Evolutionary conservation across 169 alveolate species (phyloP), one percentile per base, ranked within the genome.

Genomic region (Eimeria praecox): DNA sequence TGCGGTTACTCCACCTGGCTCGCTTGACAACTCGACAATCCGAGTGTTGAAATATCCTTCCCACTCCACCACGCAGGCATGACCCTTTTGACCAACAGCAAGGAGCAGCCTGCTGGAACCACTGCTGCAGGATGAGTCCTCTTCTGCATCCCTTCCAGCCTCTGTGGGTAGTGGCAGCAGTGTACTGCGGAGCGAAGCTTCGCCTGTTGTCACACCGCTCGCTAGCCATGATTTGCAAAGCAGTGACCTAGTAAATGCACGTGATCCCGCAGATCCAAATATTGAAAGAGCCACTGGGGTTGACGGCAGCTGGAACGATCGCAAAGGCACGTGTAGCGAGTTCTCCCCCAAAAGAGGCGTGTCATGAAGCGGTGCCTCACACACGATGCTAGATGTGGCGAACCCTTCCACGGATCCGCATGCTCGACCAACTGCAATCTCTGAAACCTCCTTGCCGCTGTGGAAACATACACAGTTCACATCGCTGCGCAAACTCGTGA

Each of bases 1-100:
- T 52, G 40, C 77, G 4, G 4, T 35, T 18, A 9, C 46, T n/a
- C 10, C 46, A 24, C 30, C 90, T 46, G 71, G 6, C 33, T 56
- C 92, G 33, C 77, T 85, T 33, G 92, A 18, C 62, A 33, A 9
- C 78, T 85, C 92, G 38, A 59, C 16, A 56, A 85, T 49, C 38
- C 92, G 92, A 44, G 56, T 42, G 78, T 22, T 54, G 56, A 80
- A 92, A 16, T 20, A 46, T 24, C 88, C 96, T 18, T 92, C 93
- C 96, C 96, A 92, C 22, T 92, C 87, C 87, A 92, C 93, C 2
- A 92, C 92, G 86, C 92, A 82, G 62, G 92, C 62, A 54, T 92
- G 96, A 35, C 96, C 96, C 56, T 80, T 73, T 90, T 92, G 46
- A 30, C 82, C 96, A 27, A 92, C 59, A 38, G 92, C 89, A 40